Evolutionary conservation across 1,139 yeast genomes (phyloP).

Genomic region (Debaryomyces coudertii): DNA sequence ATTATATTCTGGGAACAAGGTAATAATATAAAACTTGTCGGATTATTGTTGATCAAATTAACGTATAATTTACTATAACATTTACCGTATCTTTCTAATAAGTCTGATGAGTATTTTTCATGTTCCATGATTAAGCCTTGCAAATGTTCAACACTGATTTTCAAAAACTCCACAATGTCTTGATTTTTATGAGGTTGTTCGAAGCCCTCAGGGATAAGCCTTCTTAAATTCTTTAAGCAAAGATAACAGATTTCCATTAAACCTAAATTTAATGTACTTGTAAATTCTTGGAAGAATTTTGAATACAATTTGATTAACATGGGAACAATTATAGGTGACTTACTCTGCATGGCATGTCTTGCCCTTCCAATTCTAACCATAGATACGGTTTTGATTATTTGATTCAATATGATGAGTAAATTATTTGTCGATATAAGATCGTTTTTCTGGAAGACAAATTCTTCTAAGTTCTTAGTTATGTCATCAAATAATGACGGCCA

Average conservation of each 20-base stretch:
- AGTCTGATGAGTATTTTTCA: conserved; percentile 56
- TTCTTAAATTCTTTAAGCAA: conserved; percentile 71
- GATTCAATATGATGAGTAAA: conserved; percentile 67
- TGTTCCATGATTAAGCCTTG: conserved; percentile 57
- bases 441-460: conserved; percentile 47
- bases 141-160: conserved; percentile 60
- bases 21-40: conserved; percentile 71
- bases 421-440: conserved; percentile 62
- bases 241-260: conserved; percentile 74
- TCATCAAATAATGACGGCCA: conserved; percentile 84
- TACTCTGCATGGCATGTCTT: conserved; percentile 74
- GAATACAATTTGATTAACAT: conserved; percentile 62
- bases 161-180: conserved; percentile 62
- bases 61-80: conserved; percentile 77
- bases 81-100: conserved; percentile 69
- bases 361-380: conserved; percentile 82
- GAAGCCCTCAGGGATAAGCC: conserved; percentile 77
- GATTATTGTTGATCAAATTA: conserved; percentile 57
- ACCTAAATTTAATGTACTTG: conserved; percentile 43
- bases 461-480: conserved; percentile 42
- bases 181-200: conserved; percentile 66
- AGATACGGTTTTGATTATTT: conserved; percentile 72
- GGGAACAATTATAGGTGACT: conserved; percentile 64
- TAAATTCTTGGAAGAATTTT: conserved; percentile 66
- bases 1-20: conserved; percentile 66